These are phyloP conservation scores for Colletotrichum sojae DNA, from an alignment of 2,329 filamentous ascomycete genomes.

Conservation along the genomic window DNA sequence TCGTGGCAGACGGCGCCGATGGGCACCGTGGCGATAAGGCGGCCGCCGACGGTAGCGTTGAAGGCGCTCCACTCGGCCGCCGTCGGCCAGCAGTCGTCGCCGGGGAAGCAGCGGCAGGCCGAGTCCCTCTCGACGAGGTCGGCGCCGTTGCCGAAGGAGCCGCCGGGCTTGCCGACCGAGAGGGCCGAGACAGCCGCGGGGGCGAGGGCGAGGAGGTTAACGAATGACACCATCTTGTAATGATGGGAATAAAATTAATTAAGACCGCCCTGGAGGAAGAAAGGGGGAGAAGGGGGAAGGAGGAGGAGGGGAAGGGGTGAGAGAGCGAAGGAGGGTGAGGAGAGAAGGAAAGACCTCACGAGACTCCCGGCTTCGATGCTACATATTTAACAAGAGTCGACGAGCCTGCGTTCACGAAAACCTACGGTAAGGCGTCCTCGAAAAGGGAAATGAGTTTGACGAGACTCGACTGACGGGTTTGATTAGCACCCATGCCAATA, in stretches of 20 bases:
- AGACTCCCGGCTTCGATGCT: slow-evolving; percentile 3
- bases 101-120: slow-evolving; percentile 64
- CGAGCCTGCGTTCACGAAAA: slow-evolving; percentile 1
- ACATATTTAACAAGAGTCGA: slow-evolving; percentile 19
- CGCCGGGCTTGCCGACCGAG: slow-evolving; percentile 21
- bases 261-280: slow-evolving; percentile 1
- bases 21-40: slow-evolving; percentile 65
- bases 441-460: slow-evolving; percentile 9
- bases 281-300: too few species aligned
- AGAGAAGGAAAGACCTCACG: slow-evolving; percentile 4
- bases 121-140: slow-evolving; percentile 5
- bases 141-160: neutral
- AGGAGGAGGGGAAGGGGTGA: neutral
- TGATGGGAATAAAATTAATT: neutral
- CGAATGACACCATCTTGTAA: slow-evolving; percentile 33
- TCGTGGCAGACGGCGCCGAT: slow-evolving; percentile 66
- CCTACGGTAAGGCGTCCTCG: neutral
- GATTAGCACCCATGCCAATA: slow-evolving; percentile 35
- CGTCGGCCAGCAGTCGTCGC: slow-evolving; percentile 67
- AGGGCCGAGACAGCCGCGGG: slow-evolving; percentile 30
- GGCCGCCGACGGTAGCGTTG: slow-evolving; percentile 65
- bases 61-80: slow-evolving; percentile 60
- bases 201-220: slow-evolving; percentile 34
- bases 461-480: slow-evolving; percentile 11
- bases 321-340: slow-evolving; percentile 19